Evolutionary conservation across 345 rosid genomes (phyloP).

Genomic region (Ceriops zippeliana): DNA sequence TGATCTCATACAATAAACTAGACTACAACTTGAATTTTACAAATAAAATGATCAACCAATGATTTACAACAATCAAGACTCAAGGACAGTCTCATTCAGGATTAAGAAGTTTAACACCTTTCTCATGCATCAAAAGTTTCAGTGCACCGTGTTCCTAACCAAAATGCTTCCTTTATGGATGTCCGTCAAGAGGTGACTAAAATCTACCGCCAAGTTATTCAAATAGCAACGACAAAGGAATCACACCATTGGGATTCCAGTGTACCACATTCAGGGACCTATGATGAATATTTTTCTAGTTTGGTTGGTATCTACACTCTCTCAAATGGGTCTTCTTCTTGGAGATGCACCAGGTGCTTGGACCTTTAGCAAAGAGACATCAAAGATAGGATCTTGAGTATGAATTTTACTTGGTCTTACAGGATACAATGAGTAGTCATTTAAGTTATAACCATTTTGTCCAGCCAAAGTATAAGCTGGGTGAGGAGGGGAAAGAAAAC

Average conservation of each 20-base stretch:
- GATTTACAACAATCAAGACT: not conserved
- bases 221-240: not conserved
- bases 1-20: constrained; percentile 19
- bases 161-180: not conserved
- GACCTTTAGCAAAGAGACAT: constrained; percentile 36
- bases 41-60: not conserved
- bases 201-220: not conserved
- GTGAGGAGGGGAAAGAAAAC: constrained; percentile 78
- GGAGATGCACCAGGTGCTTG: constrained; percentile 51
- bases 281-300: not conserved
- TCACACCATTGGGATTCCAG: constrained; percentile 1
- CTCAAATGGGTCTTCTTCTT: constrained; percentile 52
- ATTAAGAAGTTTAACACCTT: not conserved
- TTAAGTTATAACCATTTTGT: constrained; percentile 48
- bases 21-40: constrained; percentile 13
- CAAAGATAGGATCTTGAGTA: constrained; percentile 40
- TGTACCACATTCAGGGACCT: constrained; percentile 9
- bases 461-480: constrained; percentile 45
- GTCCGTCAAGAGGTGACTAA: not conserved
- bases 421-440: constrained; percentile 51
- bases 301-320: constrained; percentile 26
- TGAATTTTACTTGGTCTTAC: constrained; percentile 35
- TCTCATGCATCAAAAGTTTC: not conserved
- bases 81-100: not conserved
- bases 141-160: not conserved